Conservation (phyloP, 1,139 yeast species). For the Eremothecium gossypii region DNA sequence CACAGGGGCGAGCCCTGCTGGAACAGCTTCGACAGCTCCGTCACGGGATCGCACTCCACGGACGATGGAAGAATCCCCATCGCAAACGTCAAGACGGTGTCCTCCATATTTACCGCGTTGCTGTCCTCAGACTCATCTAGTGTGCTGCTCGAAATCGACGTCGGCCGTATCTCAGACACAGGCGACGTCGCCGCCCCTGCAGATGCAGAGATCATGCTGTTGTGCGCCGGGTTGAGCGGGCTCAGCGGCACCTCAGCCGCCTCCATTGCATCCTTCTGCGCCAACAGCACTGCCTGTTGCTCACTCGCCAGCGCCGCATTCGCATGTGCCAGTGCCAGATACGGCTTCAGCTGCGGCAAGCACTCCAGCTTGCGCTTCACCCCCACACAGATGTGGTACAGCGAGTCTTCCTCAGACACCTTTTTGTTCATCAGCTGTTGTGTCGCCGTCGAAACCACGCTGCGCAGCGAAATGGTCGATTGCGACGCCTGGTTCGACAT, state of each 20-base stretch:
- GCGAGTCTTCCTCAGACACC: slow-evolving; percentile 60
- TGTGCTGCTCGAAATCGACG: slow-evolving; percentile 21
- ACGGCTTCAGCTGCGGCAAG: slow-evolving; percentile 67
- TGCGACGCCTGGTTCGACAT: slow-evolving; percentile 7
- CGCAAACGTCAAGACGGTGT: slow-evolving; percentile 44
- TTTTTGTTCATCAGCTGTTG: slow-evolving; percentile 47
- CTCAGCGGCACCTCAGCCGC: slow-evolving; percentile 23
- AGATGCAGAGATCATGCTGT: slow-evolving; percentile 1
- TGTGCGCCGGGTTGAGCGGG: slow-evolving; percentile 8
- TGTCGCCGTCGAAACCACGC: slow-evolving; percentile 31
- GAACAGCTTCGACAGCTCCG: slow-evolving; percentile 79
- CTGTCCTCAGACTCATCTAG: slow-evolving; percentile 29
- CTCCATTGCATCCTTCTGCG: slow-evolving; percentile 31
- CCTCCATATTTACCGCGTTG: slow-evolving; percentile 26
- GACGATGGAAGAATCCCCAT: slow-evolving; percentile 72
- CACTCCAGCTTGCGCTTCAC: slow-evolving; percentile 50
- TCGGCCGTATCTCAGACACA: slow-evolving; percentile 9
- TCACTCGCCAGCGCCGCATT: slow-evolving; percentile 64
- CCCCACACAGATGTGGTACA: slow-evolving; percentile 60
- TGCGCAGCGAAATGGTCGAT: slow-evolving; percentile 29
- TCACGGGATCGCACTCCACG: slow-evolving; percentile 79
- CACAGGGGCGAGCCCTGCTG: slow-evolving; percentile 93
- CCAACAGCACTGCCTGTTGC: slow-evolving; percentile 58
- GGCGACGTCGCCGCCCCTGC: slow-evolving; percentile 15
- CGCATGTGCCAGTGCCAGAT: slow-evolving; percentile 48